These are phyloP conservation scores for Polyplosphaeria fusca DNA, from an alignment of 495 filamentous ascomycete species.

Conservation along the genomic window DNA sequence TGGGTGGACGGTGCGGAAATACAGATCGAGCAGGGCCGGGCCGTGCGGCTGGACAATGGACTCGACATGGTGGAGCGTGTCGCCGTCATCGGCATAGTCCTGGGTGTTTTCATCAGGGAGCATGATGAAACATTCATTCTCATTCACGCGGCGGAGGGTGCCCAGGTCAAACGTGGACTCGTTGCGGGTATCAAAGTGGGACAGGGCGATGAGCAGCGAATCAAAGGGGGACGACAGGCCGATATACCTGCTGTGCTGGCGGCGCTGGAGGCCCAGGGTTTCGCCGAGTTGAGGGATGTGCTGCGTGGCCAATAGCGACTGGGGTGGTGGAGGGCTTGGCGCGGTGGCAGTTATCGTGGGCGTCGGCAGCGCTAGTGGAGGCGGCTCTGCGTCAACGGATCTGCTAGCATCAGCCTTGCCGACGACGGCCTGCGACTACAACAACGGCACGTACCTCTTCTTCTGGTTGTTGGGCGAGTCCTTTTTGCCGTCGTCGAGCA, in stretches of 20 bases:
- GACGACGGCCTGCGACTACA: conserved; percentile 3
- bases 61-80: conserved; percentile 77
- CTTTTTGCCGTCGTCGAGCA: conserved; percentile 35
- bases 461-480: conserved; percentile 31
- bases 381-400: conserved; percentile 37
- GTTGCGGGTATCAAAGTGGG: conserved; percentile 66
- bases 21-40: conserved; percentile 75
- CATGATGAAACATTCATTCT: conserved; percentile 80
- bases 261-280: conserved; percentile 42
- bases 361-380: conserved; percentile 34
- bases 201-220: conserved; percentile 67
- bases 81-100: conserved; percentile 57
- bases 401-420: conserved; percentile 28
- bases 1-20: conserved; percentile 84
- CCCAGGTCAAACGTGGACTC: conserved; percentile 65
- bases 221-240: conserved; percentile 66
- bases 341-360: conserved; percentile 36
- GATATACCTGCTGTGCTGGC: conserved; percentile 43
- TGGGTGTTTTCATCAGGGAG: conserved; percentile 63
- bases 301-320: conserved; percentile 14
- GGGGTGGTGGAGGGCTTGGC: conserved; percentile 31
- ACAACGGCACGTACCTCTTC: conserved; percentile 34
- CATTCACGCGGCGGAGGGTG: conserved; percentile 74
- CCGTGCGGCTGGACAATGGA: conserved; percentile 78
- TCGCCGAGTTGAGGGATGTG: conserved; percentile 37